Base-by-base conservation (phyloP, 805 yeast species). In the Ogataea ramenticola region DNA sequence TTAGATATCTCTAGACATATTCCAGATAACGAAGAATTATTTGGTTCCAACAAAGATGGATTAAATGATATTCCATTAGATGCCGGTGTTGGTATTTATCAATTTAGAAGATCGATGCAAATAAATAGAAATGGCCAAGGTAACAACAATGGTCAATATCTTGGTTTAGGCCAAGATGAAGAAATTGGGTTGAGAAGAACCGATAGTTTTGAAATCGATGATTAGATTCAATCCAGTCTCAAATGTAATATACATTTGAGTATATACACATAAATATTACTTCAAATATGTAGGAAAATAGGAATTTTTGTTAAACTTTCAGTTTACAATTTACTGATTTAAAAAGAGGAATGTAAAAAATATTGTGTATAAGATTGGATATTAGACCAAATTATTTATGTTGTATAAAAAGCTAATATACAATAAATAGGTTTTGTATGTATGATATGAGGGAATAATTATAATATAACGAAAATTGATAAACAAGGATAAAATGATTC, bases 51-150 rank as follows among this genome's bases (percentile, higher is more conserved):
- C 44, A 75, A 70, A 66, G 82, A 74, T 57, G 85, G 74, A 46
- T 48, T 60, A 21, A 54, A 51, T 32, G 89, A 70, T 67, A 84
- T 78, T 57, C 96, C 96, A 27, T 66, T 88, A 71, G 96, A 88
- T 58, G 82, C 82, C 47, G 91, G 90, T 14, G 79, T 87, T 36
- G 88, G 90, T 1, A 67, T 79, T 46, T 74, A 74, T 50, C 86
- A 86, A 47, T 73, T 86, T 44, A 77, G 96, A 62, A 72, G 91
- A 57, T 82, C 91, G 3, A 72, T 88, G 70, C 89, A 85, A 64
- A 52, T 74, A 40, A 69, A 70, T 47, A 78, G 87, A 60, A 42
- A 43, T 20, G 52, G 41, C 52, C 56, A 24, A 24, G 10, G 10
- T 24, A 10, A 10, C 10, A 24, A 6, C 27, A 10, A 44, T 55